Evolutionary conservation across 2,329 filamentous ascomycete species (phyloP).

Genomic region (Sphaerulina vaccinii): DNA sequence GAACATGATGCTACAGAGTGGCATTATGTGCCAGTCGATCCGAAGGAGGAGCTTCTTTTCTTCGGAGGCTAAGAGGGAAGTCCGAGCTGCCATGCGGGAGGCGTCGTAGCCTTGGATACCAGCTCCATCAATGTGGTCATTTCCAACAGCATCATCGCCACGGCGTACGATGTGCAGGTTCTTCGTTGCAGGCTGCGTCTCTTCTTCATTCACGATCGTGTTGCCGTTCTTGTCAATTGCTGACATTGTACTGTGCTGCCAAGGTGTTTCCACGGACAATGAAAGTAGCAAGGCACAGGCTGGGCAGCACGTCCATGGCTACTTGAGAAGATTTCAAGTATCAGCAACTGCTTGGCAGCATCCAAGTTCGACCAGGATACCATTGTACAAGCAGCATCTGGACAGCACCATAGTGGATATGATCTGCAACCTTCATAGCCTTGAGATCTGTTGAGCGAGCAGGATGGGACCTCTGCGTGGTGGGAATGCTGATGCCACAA

Average conservation of each 20-base stretch:
- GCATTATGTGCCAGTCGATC: conserved; percentile 47
- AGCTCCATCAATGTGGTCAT: not conserved
- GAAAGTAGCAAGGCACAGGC: not conserved
- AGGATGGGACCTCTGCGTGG: too few relatives aligned
- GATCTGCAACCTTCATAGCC: not conserved
- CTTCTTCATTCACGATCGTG: not conserved
- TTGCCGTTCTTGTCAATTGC: not conserved
- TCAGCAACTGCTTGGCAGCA: not conserved
- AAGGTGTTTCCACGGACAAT: not conserved
- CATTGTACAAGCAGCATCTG: not conserved
- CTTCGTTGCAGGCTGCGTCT: not conserved
- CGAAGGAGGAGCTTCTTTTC: conserved; percentile 34
- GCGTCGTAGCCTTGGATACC: conserved; percentile 7
- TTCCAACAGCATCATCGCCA: not conserved
- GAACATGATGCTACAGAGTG: conserved; percentile 40
- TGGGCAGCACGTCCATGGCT: not conserved
- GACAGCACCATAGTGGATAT: conserved; percentile 1
- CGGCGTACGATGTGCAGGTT: not conserved
- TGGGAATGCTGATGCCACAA: not conserved
- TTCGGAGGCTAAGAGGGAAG: not conserved
- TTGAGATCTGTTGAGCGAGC: too few relatives aligned
- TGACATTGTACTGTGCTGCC: not conserved
- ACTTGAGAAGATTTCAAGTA: not conserved
- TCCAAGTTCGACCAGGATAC: not conserved
- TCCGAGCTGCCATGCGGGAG: conserved; percentile 4